Evolutionary conservation across 768 basidiomycete species (phyloP), one percentile per base, ranked within the genome.

Genomic region (Clavaria fumosa): DNA sequence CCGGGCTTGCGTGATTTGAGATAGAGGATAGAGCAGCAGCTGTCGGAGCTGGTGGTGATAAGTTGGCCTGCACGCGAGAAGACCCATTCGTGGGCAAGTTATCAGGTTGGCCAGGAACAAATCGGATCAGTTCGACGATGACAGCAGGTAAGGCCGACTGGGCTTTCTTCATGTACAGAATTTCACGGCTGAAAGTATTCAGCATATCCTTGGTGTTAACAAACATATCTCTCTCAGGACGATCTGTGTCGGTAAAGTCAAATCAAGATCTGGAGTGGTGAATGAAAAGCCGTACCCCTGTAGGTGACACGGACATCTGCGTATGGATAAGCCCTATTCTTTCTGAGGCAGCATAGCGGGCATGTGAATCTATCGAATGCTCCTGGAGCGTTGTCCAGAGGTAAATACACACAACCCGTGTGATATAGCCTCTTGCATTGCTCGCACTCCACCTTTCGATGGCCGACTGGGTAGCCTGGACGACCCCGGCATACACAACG

Each of bases 401-500:
- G 71, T 54, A 67, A 80, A 56, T 80, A 82, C 10, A 86, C 82
- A 43, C 84, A 88, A 7, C 69, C 70, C 11, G 66, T 67, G 47
- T 88, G 84, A 46, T 84, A 86, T 11, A 63, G 56, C 47, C 68
- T 72, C 44, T 56, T 62, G 57, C 84, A 88, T 0, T 55, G 50
- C 33, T 75, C 72, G 52, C 84, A 88, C 40, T 69, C 66, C 9
- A 85, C 71, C 17, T 66, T 64, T 3, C 74, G 73, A 48, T 73
- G 75, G 43, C 66, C 60, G 38, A 75, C 56, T 20, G 78, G 55
- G 53, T 75, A 78, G 5, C 56, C 49, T 3, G 72, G 78, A 21
- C 71, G 67, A 11, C 80, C 82, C 34, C 83, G 63, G 53, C 83
- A 86, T 41, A 86, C 78, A 56, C 83, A 86, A 19, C 82, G 70